phyloP scores from a whole-genome alignment of 768 basidiomycete species.

The Piloderma croceum region DNA sequence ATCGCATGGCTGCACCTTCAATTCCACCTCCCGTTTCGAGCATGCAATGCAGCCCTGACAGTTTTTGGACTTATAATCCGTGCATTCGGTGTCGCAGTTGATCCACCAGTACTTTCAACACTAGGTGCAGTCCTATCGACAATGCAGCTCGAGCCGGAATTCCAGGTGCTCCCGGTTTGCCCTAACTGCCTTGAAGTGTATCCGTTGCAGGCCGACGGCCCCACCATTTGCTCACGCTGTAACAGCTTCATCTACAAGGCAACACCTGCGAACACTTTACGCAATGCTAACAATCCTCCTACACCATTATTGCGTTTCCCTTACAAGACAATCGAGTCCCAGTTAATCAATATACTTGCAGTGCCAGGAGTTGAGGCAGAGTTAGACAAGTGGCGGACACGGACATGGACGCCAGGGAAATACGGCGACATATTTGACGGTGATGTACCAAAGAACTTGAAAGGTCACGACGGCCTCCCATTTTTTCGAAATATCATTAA shows the following conservation, averaged over 20 bases:
- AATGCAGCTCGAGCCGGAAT: constrained; percentile 13
- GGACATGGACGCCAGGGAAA: background rate
- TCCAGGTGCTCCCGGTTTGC: constrained; percentile 19
- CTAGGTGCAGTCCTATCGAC: constrained; percentile 14
- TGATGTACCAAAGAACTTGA: background rate
- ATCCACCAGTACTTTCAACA: constrained; percentile 13
- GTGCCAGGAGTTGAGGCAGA: background rate
- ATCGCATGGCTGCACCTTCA: constrained; percentile 24
- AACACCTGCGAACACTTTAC: background rate
- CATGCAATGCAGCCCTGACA: constrained; percentile 19
- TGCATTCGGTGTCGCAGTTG: constrained; percentile 3
- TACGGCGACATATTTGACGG: background rate
- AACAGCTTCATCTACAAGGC: background rate
- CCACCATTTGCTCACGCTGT: constrained; percentile 2
- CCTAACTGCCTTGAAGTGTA: constrained; percentile 18
- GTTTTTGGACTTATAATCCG: constrained; percentile 13
- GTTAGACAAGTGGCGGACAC: background rate
- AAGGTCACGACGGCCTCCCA: background rate
- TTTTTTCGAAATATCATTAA: background rate
- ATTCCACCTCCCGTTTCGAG: constrained; percentile 21
- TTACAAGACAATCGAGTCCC: background rate
- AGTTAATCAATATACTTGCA: background rate
- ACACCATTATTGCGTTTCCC: background rate
- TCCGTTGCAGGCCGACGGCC: constrained; percentile 2
- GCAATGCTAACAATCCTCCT: background rate